Conservation (phyloP, 2,329 filamentous ascomycete species). For the Epichloe typhina region DNA sequence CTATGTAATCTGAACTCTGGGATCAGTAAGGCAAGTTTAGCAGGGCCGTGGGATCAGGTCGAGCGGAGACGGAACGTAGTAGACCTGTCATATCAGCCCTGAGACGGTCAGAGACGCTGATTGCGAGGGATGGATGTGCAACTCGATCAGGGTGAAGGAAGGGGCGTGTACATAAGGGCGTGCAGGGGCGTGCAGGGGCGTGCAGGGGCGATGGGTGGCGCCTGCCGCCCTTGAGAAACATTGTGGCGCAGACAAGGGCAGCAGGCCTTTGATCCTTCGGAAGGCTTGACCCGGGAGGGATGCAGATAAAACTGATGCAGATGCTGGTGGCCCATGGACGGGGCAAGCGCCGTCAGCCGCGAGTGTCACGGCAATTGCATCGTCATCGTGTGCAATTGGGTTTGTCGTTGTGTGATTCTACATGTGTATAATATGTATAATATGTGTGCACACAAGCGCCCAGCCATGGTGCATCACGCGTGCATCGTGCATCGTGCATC, state of each 20-base stretch:
- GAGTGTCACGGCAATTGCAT: neutral
- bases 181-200: neutral
- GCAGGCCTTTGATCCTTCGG: neutral
- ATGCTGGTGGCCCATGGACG: neutral
- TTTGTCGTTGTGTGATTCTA: neutral
- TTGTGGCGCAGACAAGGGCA: neutral
- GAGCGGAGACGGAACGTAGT: conserved; percentile 11
- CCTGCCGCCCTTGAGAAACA: conserved; percentile 5
- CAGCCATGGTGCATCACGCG: too few relatives aligned
- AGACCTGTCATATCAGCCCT: conserved; percentile 24
- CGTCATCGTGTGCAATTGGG: neutral
- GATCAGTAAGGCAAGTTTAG: neutral
- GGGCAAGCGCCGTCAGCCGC: neutral
- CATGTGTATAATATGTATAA: too few relatives aligned
- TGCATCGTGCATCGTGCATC: neutral
- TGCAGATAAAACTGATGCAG: neutral
- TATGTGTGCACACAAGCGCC: too few relatives aligned
- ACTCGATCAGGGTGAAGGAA: neutral
- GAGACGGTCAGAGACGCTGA: conserved; percentile 14
- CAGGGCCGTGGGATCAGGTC: conserved; percentile 3
- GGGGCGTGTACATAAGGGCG: neutral
- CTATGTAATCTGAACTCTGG: conserved; percentile 8
- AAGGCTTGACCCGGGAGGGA: conserved; percentile 1
- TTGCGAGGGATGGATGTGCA: conserved; percentile 6
- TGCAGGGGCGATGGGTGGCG: conserved; percentile 1